phyloP scores from a whole-genome alignment of 805 yeast genomes.

The Metschnikowia hibisci region DNA sequence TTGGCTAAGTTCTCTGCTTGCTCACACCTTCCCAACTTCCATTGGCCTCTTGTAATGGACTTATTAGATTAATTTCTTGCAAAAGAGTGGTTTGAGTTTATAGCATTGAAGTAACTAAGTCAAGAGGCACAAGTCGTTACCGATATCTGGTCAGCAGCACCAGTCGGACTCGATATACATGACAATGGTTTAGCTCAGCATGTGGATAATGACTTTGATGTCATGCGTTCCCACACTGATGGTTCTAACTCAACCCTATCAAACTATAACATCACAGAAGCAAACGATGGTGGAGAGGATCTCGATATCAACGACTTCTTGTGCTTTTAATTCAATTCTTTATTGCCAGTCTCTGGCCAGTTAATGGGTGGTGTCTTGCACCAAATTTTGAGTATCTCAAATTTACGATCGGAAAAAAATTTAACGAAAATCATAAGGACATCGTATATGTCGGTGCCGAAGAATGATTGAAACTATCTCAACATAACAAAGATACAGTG shows the following conservation, averaged over 20 bases:
- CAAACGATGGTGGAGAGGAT: conserved; percentile 13
- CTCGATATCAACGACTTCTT: conserved; percentile 31
- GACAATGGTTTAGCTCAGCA: conserved; percentile 9
- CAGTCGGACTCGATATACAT: conserved; percentile 32
- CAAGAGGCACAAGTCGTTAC: not conserved
- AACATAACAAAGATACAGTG: not conserved
- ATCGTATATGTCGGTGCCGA: not conserved
- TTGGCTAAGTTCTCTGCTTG: conserved; percentile 30
- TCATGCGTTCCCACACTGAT: conserved; percentile 7
- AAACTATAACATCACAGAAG: conserved; percentile 3
- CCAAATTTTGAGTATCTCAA: conserved; percentile 8
- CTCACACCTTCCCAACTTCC: conserved; percentile 9
- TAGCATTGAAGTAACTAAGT: conserved; percentile 34
- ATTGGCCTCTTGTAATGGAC: conserved; percentile 1
- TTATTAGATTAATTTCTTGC: conserved; percentile 7
- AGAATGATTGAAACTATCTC: not conserved
- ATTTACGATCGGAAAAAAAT: conserved; percentile 1
- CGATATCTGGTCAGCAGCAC: conserved; percentile 36
- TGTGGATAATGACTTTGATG: not conserved
- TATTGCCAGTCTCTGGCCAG: conserved; percentile 10
- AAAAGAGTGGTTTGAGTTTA: conserved; percentile 20
- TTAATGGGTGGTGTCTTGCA: conserved; percentile 10
- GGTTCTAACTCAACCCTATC: conserved; percentile 8
- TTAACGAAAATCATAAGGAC: conserved; percentile 6
- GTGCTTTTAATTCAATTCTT: conserved; percentile 23